Conservation (phyloP, 2,329 filamentous ascomycete species). For the Chaetomiaceae sp. region DNA sequence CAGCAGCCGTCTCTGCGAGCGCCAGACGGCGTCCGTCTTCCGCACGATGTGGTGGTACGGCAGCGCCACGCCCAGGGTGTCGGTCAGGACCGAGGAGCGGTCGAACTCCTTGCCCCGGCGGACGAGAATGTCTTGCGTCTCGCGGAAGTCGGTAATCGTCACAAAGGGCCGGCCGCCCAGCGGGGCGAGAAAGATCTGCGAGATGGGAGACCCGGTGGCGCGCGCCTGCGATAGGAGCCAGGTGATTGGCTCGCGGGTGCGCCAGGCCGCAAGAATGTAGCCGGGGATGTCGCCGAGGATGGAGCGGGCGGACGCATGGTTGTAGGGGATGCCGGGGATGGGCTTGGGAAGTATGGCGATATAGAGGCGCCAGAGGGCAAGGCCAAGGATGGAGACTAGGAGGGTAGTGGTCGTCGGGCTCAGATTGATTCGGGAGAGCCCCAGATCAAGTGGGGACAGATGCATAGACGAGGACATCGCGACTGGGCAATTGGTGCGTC, state of each 20-base stretch:
- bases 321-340: neutral
- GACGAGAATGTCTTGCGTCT: neutral
- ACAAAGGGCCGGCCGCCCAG: neutral
- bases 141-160: neutral
- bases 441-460: too few relatives aligned
- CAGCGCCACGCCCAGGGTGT: neutral
- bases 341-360: neutral
- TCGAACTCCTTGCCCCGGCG: neutral
- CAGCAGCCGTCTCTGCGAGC: neutral
- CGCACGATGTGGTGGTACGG: neutral
- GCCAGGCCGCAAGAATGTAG: too few relatives aligned
- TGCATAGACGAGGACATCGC: too few relatives aligned
- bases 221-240: too few relatives aligned
- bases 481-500: too few relatives aligned
- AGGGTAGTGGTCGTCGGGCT: too few relatives aligned
- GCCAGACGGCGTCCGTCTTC: neutral
- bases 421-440: too few relatives aligned
- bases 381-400: too few relatives aligned
- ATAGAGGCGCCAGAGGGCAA: too few relatives aligned
- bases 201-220: too few relatives aligned
- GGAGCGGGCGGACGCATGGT: neutral
- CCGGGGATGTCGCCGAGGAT: neutral
- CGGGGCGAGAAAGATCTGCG: neutral
- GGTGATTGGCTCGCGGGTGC: too few relatives aligned
- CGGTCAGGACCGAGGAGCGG: neutral